phyloP scores from a whole-genome alignment of 345 rosid genomes.

The Salix exigua region DNA sequence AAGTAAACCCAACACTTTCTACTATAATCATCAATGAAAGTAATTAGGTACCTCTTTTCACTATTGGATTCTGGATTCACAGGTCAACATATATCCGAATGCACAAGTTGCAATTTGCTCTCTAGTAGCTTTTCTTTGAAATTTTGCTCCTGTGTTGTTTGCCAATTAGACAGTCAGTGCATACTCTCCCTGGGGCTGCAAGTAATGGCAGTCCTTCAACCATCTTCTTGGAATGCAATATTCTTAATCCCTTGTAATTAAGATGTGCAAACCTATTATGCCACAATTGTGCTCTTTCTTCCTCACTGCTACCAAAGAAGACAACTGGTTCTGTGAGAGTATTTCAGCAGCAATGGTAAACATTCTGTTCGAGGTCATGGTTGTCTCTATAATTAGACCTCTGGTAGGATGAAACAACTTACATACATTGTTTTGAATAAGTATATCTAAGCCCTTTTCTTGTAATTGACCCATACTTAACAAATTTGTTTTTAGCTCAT shows the following conservation, averaged over 20 bases:
- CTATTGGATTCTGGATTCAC: too few species aligned
- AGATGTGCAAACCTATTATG: neutral
- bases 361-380: neutral
- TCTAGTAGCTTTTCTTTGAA: too few species aligned
- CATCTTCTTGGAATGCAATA: neutral
- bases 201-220: neutral
- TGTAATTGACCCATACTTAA: neutral
- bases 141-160: too few species aligned
- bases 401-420: neutral
- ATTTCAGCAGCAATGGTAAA: neutral
- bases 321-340: fast-evolving
- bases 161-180: neutral
- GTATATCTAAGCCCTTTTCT: neutral
- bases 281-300: neutral
- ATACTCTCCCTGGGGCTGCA: neutral
- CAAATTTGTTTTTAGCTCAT: too few species aligned
- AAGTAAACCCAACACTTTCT: too few species aligned
- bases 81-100: too few species aligned
- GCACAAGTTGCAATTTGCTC: too few species aligned
- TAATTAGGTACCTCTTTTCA: too few species aligned
- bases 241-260: neutral
- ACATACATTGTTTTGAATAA: neutral
- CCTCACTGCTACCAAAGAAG: too few species aligned
- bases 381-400: neutral
- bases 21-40: too few species aligned